Percentiles rank a stretch among this genome's conserved stretches.
phyloP scores from a whole-genome alignment of 2,329 filamentous ascomycete genomes.

The Verticillium nubilum region DNA sequence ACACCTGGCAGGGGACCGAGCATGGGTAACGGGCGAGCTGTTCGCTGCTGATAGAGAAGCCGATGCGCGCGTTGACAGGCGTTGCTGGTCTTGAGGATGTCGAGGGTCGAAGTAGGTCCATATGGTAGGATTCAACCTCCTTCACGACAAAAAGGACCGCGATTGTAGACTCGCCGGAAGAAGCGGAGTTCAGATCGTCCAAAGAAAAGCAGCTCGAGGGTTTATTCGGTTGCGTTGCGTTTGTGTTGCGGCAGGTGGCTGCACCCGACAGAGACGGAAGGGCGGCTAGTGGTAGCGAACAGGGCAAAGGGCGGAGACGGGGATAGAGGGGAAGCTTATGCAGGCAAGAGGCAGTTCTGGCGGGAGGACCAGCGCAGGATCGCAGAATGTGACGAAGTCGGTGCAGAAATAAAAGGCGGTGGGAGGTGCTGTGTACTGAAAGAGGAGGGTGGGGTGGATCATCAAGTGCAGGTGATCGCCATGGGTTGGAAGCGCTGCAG shows the following conservation, averaged over 20 bases:
- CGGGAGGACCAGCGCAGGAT: neutral
- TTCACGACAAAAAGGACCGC: neutral
- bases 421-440: neutral
- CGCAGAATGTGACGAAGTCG: neutral
- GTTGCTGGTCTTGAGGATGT: neutral
- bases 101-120: neutral
- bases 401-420: neutral
- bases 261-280: neutral
- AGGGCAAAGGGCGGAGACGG: neutral
- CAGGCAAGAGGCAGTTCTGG: neutral
- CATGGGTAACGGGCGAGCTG: neutral
- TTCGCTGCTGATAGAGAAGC: neutral
- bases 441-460: neutral
- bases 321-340: neutral
- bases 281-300: neutral
- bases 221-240: neutral
- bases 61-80: neutral
- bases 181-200: neutral
- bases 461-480: neutral
- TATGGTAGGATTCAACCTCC: neutral
- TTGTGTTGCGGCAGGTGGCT: neutral
- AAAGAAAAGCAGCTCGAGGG: neutral
- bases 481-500: neutral
- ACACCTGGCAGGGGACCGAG: slow-evolving; percentile 5
- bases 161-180: neutral